Evolutionary conservation across 208 protist species (phyloP), one percentile per base, ranked within the genome.

Genomic region (Acanthamoeba culbertsoni): DNA sequence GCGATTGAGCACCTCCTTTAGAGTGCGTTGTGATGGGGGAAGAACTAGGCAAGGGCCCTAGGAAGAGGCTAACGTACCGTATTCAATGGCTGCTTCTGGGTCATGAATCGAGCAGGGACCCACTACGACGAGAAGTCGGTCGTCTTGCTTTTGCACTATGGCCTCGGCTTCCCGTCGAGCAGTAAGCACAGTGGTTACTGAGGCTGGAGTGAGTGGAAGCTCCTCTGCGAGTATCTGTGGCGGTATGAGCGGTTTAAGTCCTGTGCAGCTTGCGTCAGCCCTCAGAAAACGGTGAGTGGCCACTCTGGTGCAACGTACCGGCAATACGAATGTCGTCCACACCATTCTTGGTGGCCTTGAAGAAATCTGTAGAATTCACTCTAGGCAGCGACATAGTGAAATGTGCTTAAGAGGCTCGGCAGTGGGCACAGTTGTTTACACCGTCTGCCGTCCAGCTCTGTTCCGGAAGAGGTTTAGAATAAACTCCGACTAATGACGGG

Each of bases 31-130:
- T n/a, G 23, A 62, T n/a, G 23, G 53, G 23, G 53, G 53, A 62
- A 23, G 53, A 62, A 62, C 16, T n/a, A 62, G 23, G 53, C 16
- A n/a, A n/a, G n/a, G n/a, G n/a, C n/a, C n/a, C 16, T n/a, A 23
- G 23, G 53, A 62, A n/a, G n/a, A n/a, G n/a, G n/a, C n/a, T n/a
- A n/a, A n/a, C 51, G 31, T 46, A 68, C 92, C 97, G 59, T 98
- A 98, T 43, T 98, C 97, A 35, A 97, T 42, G 20, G 96, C 96
- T 18, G 96, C 96, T 26, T 93, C 88, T 14, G 92, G 33, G 94
- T 98, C 97, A 86, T 98, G 97, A 31, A 97, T 97, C 35, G 95
- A 96, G 82, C 97, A 98, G 16, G 97, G 97, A 6, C 97, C 97
- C n/a, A 97, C 93, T 16, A 98, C 82, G 48, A 97, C 96, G 18